Evolutionary conservation across 257 asterid species (phyloP).

Genomic region (Ballota nigra): DNA sequence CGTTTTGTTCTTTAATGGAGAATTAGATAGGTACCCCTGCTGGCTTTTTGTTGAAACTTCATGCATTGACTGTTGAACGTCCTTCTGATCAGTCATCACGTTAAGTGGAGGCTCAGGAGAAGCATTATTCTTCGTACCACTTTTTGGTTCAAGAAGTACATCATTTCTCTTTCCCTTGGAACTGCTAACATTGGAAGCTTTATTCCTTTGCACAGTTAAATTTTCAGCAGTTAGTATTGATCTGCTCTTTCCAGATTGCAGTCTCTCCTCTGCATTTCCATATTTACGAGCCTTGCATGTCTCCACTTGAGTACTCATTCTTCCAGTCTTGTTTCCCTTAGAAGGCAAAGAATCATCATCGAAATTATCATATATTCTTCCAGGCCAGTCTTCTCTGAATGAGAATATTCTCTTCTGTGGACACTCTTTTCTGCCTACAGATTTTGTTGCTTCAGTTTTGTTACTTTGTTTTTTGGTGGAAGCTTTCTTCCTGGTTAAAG

Average conservation of each 20-base stretch:
- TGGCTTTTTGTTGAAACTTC: slow-evolving; percentile 39
- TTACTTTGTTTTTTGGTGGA: slow-evolving; percentile 31
- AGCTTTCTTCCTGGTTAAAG: slow-evolving; percentile 46
- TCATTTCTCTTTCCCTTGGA: background rate
- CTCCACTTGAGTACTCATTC: slow-evolving; percentile 35
- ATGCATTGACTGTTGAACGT: slow-evolving; percentile 31
- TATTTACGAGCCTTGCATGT: slow-evolving; percentile 26
- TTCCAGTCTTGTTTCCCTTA: slow-evolving; percentile 38
- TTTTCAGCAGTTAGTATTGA: slow-evolving; percentile 37
- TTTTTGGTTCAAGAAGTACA: background rate
- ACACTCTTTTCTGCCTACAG: slow-evolving; percentile 31
- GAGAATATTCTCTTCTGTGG: slow-evolving; percentile 35
- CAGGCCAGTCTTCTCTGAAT: slow-evolving; percentile 39
- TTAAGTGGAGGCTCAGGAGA: slow-evolving; percentile 30
- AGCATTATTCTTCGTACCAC: slow-evolving; percentile 14
- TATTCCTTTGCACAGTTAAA: slow-evolving; percentile 28
- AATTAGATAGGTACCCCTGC: slow-evolving; percentile 32
- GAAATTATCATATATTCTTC: slow-evolving; percentile 35
- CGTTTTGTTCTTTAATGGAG: slow-evolving; percentile 37
- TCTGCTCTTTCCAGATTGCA: slow-evolving; percentile 34
- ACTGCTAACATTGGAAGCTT: slow-evolving; percentile 13
- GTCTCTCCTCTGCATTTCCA: slow-evolving; percentile 38
- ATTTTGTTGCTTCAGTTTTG: slow-evolving; percentile 33
- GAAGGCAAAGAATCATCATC: slow-evolving; percentile 40
- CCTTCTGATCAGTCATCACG: slow-evolving; percentile 32